Conservation (phyloP, 2,329 filamentous ascomycete genomes). For the Fusarium udum region DNA sequence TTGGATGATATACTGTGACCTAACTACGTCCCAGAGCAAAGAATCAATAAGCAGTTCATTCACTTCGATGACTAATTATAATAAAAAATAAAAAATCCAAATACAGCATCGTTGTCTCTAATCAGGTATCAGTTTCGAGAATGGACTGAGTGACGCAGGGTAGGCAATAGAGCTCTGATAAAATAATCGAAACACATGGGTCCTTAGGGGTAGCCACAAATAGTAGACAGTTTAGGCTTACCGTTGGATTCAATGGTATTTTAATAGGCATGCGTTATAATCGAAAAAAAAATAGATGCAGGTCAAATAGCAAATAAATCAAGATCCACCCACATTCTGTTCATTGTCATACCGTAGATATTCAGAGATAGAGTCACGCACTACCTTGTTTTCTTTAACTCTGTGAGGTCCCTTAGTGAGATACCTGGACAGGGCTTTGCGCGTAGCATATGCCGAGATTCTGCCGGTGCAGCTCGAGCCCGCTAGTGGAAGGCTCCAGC, state of each 20-base stretch:
- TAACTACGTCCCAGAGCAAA: background rate
- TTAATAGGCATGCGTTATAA: background rate
- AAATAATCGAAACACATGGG: background rate
- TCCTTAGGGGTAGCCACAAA: background rate
- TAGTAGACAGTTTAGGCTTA: background rate
- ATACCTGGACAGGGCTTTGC: background rate
- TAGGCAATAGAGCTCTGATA: background rate
- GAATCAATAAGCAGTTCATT: background rate
- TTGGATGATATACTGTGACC: background rate
- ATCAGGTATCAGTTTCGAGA: background rate
- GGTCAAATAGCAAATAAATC: background rate
- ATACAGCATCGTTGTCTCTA: background rate
- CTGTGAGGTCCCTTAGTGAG: background rate
- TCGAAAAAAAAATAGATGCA: background rate
- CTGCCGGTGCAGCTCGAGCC: constrained; percentile 42
- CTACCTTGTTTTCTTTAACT: background rate
- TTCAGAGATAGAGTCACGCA: background rate
- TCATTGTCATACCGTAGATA: background rate
- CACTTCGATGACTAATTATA: background rate
- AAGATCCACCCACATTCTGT: background rate
- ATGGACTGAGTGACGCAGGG: background rate
- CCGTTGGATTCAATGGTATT: background rate
- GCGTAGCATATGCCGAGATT: constrained; percentile 42
- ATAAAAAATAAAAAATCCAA: background rate
- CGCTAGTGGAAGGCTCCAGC: constrained; percentile 50